Conservation (phyloP, 1,139 yeast species). For the Kluyveromyces marxianus region DNA sequence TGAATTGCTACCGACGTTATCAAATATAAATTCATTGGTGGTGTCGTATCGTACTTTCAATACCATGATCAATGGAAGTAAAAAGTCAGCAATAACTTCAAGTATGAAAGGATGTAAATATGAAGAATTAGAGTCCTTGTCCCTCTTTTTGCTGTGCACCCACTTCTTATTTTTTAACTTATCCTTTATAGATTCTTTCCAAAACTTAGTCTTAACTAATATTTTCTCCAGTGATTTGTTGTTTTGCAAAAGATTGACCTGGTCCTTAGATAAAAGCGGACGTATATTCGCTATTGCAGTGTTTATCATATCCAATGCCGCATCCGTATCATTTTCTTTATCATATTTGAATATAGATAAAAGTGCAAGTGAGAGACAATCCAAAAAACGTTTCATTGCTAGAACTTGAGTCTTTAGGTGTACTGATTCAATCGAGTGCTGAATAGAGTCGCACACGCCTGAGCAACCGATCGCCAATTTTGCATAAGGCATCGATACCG, state of each 20-base stretch:
- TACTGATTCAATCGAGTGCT: neutral
- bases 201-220: conserved; percentile 6
- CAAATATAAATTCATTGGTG: conserved; percentile 24
- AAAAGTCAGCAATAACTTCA: conserved; percentile 15
- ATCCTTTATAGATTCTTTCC: conserved; percentile 13
- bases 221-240: conserved; percentile 5
- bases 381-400: conserved; percentile 14
- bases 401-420: neutral
- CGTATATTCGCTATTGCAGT: conserved; percentile 12
- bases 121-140: neutral
- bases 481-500: conserved; percentile 19
- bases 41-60: conserved; percentile 24
- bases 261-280: conserved; percentile 7
- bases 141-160: neutral
- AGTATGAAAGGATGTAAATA: conserved; percentile 10
- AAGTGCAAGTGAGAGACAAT: conserved; percentile 18
- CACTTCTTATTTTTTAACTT: neutral
- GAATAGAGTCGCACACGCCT: conserved; percentile 11
- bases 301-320: conserved; percentile 25
- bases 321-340: conserved; percentile 17
- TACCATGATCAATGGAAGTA: conserved; percentile 23
- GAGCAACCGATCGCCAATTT: conserved; percentile 25
- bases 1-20: conserved; percentile 14
- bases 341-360: conserved; percentile 25
- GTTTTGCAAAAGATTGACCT: conserved; percentile 7